Evolutionary conservation across 495 filamentous ascomycete genomes (phyloP).

Genomic region (Cercophora samala): DNA sequence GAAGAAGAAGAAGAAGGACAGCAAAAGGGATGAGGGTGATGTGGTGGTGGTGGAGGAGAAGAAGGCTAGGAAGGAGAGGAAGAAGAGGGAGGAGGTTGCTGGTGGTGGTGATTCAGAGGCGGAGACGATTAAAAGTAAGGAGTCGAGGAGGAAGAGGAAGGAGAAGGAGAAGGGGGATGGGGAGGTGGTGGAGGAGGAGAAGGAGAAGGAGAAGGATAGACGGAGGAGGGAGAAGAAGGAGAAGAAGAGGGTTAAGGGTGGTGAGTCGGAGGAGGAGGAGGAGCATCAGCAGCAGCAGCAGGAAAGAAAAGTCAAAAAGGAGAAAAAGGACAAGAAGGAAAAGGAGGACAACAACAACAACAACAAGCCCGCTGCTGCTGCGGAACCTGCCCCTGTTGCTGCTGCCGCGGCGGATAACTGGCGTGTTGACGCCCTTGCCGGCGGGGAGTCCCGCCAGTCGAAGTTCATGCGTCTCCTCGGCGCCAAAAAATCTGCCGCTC

Average conservation of each 20-base stretch:
- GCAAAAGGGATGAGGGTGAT: constrained; percentile 31
- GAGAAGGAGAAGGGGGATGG: constrained; percentile 12
- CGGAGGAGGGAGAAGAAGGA: constrained; percentile 12
- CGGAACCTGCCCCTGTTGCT: constrained; percentile 10
- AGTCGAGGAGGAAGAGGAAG: constrained; percentile 8
- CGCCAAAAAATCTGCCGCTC: constrained; percentile 39
- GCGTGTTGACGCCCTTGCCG: constrained; percentile 51
- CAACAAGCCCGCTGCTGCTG: neutral
- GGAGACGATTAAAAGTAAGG: constrained; percentile 13
- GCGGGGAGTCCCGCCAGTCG: constrained; percentile 47
- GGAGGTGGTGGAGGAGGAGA: constrained; percentile 16
- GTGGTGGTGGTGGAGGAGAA: constrained; percentile 26
- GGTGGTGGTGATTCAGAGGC: constrained; percentile 11
- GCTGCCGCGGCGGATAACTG: constrained; percentile 45
- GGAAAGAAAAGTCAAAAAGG: constrained; percentile 11
- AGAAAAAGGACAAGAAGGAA: constrained; percentile 17
- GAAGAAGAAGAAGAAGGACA: constrained; percentile 34
- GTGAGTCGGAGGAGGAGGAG: constrained; percentile 19
- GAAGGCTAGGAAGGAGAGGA: constrained; percentile 19
- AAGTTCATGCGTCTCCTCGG: constrained; percentile 59
- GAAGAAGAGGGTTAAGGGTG: constrained; percentile 5
- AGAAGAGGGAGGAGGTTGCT: constrained; percentile 19
- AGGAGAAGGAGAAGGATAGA: constrained; percentile 13
- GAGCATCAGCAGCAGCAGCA: too few relatives aligned
- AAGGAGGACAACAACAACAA: constrained; percentile 22